Evolutionary conservation across 2,329 filamentous ascomycete genomes (phyloP), one percentile per base, ranked within the genome.

Genomic region (Neocatenulostroma microsporum): DNA sequence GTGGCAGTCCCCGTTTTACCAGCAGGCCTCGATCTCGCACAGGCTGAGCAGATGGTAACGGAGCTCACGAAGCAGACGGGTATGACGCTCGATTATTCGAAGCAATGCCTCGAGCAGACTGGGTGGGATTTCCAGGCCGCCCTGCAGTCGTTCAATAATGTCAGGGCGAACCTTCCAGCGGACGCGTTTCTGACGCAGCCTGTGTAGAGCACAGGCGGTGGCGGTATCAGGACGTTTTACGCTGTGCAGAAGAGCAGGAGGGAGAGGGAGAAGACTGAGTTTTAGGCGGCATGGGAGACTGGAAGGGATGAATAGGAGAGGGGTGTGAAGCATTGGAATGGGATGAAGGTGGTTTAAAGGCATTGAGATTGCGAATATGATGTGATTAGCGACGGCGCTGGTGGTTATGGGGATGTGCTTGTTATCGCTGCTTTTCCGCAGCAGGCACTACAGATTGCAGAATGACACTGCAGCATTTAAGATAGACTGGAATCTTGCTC

Each of bases 101-200:
- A 80, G 48, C 74, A 93, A 69, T 95, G 89, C 51, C 69, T 96
- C 12, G 72, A 76, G 3, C 78, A 87, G 41, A 84, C 81, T 39
- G 74, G 72, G 24, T 96, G 87, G 86, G 76, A 93, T 56, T 76
- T 88, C 32, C 74, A 83, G 24, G 73, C 75, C 47, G 89, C 88
- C 2, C 64, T 88, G 48, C 67, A 72, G 36, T 76, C 84, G 21
- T 95, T 94, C 56, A 74, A 80, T 44, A 74, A 80, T 47, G 78
- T 84, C 39, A 86, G 80, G 69, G 84, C 53, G 2, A 63, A 48
- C 23, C 42, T 70, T 20, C 60, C 62, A 12, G 47, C 62, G 13
- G 62, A 66, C 20, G 64, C 64, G 5, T 70, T 63, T 47, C 27
- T 40, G 21, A 21, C 34, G 35, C 25, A 11, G 26, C 18, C 28